A percentile compares a stretch with the other conserved stretches of the same genome.
phyloP scores from a whole-genome alignment of 2,329 filamentous ascomycete genomes.

The Lachnellula willkommii region DNA sequence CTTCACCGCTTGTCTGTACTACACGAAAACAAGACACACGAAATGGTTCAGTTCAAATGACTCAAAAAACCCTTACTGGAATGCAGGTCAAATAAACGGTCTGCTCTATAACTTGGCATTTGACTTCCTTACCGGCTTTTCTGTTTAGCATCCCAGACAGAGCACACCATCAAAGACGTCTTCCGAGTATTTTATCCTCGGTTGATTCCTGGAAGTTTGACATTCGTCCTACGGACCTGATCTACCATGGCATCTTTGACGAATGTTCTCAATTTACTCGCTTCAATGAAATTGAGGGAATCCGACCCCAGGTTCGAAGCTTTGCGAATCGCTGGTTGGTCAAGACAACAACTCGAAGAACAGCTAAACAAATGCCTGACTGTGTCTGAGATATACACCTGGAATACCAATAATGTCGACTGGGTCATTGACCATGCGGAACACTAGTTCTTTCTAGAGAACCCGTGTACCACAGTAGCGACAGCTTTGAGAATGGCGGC shows the following conservation, averaged over 20 bases:
- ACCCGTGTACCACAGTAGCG: neutral
- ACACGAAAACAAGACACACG: no score
- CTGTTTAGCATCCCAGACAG: no score
- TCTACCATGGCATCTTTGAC: neutral
- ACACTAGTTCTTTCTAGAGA: neutral
- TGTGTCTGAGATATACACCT: neutral
- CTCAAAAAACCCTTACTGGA: neutral
- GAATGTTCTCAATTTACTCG: neutral
- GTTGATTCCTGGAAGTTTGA: neutral
- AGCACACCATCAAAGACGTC: neutral
- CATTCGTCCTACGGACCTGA: neutral
- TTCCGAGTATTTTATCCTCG: neutral
- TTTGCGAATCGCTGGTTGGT: neutral
- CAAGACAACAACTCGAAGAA: neutral
- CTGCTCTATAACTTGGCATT: no score
- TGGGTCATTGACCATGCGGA: neutral
- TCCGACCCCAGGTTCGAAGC: neutral
- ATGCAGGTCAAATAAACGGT: neutral
- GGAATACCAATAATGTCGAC: neutral
- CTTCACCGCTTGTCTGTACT: no score
- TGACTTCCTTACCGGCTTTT: neutral
- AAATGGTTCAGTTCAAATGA: no score
- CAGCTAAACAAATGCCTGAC: neutral
- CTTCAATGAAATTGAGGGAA: neutral
- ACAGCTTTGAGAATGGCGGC: neutral